Evolutionary conservation across 495 filamentous ascomycete species (phyloP), one percentile per base, ranked within the genome.

Genomic region (Aspergillus bertholletiae): DNA sequence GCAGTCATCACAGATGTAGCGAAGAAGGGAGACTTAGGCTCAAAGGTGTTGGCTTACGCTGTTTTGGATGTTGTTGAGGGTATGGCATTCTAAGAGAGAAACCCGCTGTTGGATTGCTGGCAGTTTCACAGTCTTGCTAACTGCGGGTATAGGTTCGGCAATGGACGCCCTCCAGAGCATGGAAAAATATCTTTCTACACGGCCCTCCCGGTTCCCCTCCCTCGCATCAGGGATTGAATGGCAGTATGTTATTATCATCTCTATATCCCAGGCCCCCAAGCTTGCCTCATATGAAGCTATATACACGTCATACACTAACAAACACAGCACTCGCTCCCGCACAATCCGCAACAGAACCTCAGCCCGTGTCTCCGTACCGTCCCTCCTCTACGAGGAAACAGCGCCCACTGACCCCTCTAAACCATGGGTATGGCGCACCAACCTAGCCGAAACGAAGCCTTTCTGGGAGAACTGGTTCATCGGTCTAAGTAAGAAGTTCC

Each of bases 1-100:
- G 92, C 94, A 22, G 90, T 99, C 2, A 88, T 97, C 18, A 93
- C 89, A 3, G 84, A 97, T 57, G 78, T 93, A 22, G 91, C 92
- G 1, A 84, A 79, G 60, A 74, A 72, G 12, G 84, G 83, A 7
- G 70, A 74, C 49, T 69, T 96, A 20, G 89, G 90, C 1, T 68
- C 67, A 24, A 76, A 84, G 23, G 63, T 97, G 5, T 71, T 97
- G 13, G 95, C 90, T 13, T 96, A 93, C 74, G 89, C 85, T 7
- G 92, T 99, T 11, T 73, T 99, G 11, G 94, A 99, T 69, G 91
- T 99, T 9, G 94, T 99, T 28, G 94, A 99, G 74, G 92, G 89
- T 59, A 64, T 76, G 75, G 13, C 77, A 11, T 35, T 13, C 21
- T 28, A 4, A 28, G 26, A 5, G 26, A 28, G 26, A n/a, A n/a